Base-by-base conservation (phyloP, 345 rosid genomes). In the Melaleuca alternifolia region DNA sequence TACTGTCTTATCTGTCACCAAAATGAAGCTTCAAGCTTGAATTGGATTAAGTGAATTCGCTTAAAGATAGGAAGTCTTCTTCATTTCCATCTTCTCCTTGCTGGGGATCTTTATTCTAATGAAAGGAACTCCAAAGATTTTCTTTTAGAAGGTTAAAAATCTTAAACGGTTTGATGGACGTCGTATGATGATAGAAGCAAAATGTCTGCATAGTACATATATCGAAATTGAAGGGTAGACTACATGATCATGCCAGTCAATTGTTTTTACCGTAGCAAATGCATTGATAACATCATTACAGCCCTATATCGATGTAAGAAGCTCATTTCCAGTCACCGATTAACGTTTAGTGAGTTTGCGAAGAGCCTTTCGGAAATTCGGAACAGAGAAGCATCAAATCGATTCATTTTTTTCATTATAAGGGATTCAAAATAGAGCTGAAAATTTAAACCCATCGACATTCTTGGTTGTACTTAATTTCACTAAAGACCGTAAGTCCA, bases 351-450 rank as follows among this genome's bases (percentile, higher is more conserved):
- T n/a, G n/a, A n/a, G n/a, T n/a, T n/a, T n/a, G n/a, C n/a, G n/a
- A n/a, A 59, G 0, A 37, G 0, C 14, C 1, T 37, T 61, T 18
- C 6, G 13, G 75, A 62, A 62, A 37, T 37, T 62, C 14, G 75
- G 37, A 30, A 62, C 28, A 30, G n/a, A 54, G 59, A 21, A 8
- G 59, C 23, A 11, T 0, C 0, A 54, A 11, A 23, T 21, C 59
- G 23, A 21, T 3, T 23, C n/a, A 54, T 21, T 12, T 0, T 54
- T 54, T 1, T 54, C 23, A 23, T 21, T 21, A 54, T 0, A 0
- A 54, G 26, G n/a, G n/a, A 54, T 54, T 54, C n/a, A 54, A 23
- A 54, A n/a, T 1, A 3, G 26, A 56, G n/a, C 61, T 23, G 3
- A 57, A 57, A 0, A 15, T 26, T 57, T 15, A 9, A 61, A 61